A percentile compares a stretch with the other conserved stretches of the same genome.
Conservation (phyloP, 345 rosid species). For the Salix purpurea region DNA sequence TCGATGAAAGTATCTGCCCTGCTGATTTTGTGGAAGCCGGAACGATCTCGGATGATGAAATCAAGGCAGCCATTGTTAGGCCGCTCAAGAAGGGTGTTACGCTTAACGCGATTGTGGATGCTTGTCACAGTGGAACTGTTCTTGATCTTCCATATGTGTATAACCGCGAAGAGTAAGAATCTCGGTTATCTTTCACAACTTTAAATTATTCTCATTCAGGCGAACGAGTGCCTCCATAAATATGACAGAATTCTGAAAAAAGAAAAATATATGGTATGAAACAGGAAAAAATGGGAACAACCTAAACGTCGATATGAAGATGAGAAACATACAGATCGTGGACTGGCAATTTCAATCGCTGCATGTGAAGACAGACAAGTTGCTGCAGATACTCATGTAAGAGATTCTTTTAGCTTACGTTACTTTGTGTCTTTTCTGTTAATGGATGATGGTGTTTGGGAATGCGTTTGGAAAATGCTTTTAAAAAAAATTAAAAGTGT, state of each 20-base stretch:
- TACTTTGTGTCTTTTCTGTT: background rate
- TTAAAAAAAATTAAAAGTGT: too few relatives aligned
- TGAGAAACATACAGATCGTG: constrained; percentile 20
- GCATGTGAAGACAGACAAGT: constrained; percentile 20
- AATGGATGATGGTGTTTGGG: too few relatives aligned
- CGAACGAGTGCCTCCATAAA: background rate
- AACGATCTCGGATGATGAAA: constrained; percentile 41
- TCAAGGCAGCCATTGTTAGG: constrained; percentile 40
- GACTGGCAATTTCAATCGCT: constrained; percentile 23
- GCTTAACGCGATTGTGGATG: constrained; percentile 60
- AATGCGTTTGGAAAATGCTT: accelerated
- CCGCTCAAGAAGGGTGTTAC: constrained; percentile 44
- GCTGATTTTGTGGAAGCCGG: constrained; percentile 48
- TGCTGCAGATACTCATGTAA: constrained; percentile 19
- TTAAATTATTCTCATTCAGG: background rate
- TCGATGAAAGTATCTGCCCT: constrained; percentile 56
- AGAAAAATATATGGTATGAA: background rate
- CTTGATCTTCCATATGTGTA: constrained; percentile 49
- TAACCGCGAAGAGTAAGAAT: constrained; percentile 28
- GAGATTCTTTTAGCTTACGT: background rate
- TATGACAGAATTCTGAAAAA: background rate
- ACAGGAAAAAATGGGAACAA: constrained; percentile 32
- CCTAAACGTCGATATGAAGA: constrained; percentile 13
- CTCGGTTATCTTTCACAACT: background rate
- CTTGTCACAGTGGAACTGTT: constrained; percentile 69